Evolutionary conservation across 257 asterid genomes (phyloP), one percentile per base, ranked within the genome.

Genomic region (Pogostemon cablin): DNA sequence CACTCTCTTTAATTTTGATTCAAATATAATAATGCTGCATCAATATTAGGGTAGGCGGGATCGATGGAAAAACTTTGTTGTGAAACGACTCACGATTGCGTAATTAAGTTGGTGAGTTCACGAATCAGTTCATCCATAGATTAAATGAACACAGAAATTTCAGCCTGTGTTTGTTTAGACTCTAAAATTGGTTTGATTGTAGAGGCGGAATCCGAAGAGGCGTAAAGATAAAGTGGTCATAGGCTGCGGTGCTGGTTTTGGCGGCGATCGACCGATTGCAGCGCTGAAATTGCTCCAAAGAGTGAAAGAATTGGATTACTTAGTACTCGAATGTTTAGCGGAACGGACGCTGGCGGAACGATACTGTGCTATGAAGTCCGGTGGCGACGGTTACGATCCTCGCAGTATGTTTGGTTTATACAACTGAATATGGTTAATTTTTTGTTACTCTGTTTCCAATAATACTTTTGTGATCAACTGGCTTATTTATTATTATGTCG

Each of bases 321-420:
- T 91, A 52, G 95, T 91, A 58, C 96, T 95, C 64, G 99, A 95
- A 75, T 95, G 99, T 87, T 84, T 91, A 61, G 99, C 99, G 66
- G 99, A 95, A 75, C 97, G 99, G 71, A 95, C 99, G 62, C 95
- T 95, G 71, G 98, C 99, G 9, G 99, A 95, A 75, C 98, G 97
- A 9, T 80, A 71, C 83, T 73, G 57, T 50, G 85, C 84, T 3
- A 78, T 84, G 83, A 88, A 81, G 46, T 75, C 85, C 47, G 90
- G 93, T 72, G 97, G 96, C 78, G 68, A 72, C 81, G 99, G 98
- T 42, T 91, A 85, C 67, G 99, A 95, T 82, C 96, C 99, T 76
- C 96, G 95, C 43, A 81, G 98, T 93, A 87, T 63, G 96, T 84
- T 41, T 73, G 1, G 1, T 63, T 75, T 41, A 68, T 41, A 25